These are phyloP conservation scores for Penicillium concentricum DNA, from an alignment of 2,329 filamentous ascomycete genomes.

Conservation along the genomic window DNA sequence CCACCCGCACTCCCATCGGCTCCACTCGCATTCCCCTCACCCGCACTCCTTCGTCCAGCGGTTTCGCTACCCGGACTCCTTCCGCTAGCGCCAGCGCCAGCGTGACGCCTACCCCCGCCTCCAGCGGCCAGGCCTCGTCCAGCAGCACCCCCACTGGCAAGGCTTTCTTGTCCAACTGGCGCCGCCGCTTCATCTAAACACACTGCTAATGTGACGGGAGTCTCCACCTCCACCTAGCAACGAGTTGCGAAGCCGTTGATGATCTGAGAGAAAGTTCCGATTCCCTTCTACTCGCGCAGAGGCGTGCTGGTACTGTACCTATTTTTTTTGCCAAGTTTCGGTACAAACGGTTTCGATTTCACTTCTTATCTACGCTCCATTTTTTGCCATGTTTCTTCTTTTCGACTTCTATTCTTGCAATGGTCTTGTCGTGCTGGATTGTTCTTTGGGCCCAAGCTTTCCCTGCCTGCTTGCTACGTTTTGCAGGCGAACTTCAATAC, in stretches of 20 bases:
- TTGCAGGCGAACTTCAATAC: background rate
- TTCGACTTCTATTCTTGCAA: constrained; percentile 11
- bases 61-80: constrained; percentile 33
- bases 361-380: constrained; percentile 16
- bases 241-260: constrained; percentile 10
- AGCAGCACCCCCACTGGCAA: constrained; percentile 29
- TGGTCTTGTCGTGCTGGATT: constrained; percentile 1
- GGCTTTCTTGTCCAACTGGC: constrained; percentile 25
- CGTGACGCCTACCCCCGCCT: background rate
- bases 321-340: constrained; percentile 13
- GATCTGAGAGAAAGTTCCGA: constrained; percentile 14
- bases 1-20: constrained; percentile 13
- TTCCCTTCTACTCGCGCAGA: constrained; percentile 19
- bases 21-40: constrained; percentile 15
- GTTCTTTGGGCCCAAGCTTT: background rate
- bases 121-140: constrained; percentile 2
- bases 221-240: background rate
- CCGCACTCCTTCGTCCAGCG: constrained; percentile 18
- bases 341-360: constrained; percentile 15
- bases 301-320: constrained; percentile 29
- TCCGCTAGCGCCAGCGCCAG: constrained; percentile 1
- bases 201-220: constrained; percentile 2
- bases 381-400: constrained; percentile 16
- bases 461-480: background rate
- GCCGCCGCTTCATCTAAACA: constrained; percentile 25